Evolutionary conservation across 148 eudicot species (phyloP), one percentile per base, ranked within the genome.

Genomic region (Chenopodium formosanum): DNA sequence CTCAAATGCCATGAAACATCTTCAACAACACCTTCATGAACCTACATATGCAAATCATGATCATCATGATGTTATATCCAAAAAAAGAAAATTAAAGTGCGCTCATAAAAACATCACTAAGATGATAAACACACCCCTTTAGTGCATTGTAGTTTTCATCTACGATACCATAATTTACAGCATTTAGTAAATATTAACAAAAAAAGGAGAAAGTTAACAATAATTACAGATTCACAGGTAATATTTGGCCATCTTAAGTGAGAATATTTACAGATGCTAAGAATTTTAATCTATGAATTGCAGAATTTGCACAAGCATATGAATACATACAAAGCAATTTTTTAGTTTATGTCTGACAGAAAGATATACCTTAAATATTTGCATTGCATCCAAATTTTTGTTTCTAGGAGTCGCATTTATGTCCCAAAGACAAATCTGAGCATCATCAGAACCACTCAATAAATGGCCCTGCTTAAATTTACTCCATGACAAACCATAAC

Each of bases 1-100:
- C 92, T 92, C 88, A 86, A 82, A 88, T 94, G 98, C 98, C 98
- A 94, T 44, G 98, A 90, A 73, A 94, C 98, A 86, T 94, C 98
- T 83, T 94, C 96, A 46, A 94, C 98, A 62, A 88, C 94, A 74
- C 96, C 94, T 82, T 94, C 94, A 88, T 91, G 96, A 79, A 91
- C 91, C 96, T 94, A 79, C 52, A 79, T 70, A 75, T 60, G 53
- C 74, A 85, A 82, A 76, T 32, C 44, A 73, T 63, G 37, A 82
- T 31, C 60, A 67, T 31, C 34, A 78, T 8, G 37, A 29, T 37
- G 40, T 16, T 63, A 50, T n/a, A 13, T 67, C 32, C 40, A 75
- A 16, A 50, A 70, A 11, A 53, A n/a, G 25, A 64, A 25, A 34
- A 58, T 40, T 50, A 1, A 34, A 32, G 29, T 25, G 16, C 62